These are phyloP conservation scores for Lactarius sanguifluus DNA, from an alignment of 768 basidiomycete genomes.

Conservation along the genomic window DNA sequence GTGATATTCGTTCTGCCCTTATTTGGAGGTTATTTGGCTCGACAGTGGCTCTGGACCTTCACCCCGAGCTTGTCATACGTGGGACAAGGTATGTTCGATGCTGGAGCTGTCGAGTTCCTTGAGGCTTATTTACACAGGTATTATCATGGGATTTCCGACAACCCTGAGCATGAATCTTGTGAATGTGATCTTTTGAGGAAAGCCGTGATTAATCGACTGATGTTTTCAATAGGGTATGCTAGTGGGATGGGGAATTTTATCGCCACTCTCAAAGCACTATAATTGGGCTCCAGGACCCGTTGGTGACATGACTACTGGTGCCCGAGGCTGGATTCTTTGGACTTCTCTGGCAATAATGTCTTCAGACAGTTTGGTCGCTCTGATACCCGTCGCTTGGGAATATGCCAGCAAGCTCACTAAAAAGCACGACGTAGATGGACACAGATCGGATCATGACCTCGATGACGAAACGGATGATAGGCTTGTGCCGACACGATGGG, in stretches of 20 bases:
- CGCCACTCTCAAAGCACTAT: slow-evolving; percentile 73
- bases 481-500: slow-evolving; percentile 81
- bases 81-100: slow-evolving; percentile 65
- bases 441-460: slow-evolving; percentile 45
- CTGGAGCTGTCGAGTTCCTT: background rate
- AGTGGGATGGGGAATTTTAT: slow-evolving; percentile 94
- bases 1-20: slow-evolving; percentile 83
- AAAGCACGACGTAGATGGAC: slow-evolving; percentile 23
- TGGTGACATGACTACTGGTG: slow-evolving; percentile 79
- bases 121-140: slow-evolving; percentile 48
- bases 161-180: slow-evolving; percentile 92
- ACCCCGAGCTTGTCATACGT: slow-evolving; percentile 90
- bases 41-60: slow-evolving; percentile 91
- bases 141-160: slow-evolving; percentile 97
- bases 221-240: slow-evolving; percentile 73
- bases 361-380: slow-evolving; percentile 83
- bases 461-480: slow-evolving; percentile 78
- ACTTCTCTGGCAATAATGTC: slow-evolving; percentile 94
- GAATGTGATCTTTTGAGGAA: slow-evolving; percentile 30
- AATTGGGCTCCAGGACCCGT: slow-evolving; percentile 97
- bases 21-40: slow-evolving; percentile 80
- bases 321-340: slow-evolving; percentile 99
- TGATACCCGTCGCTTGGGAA: slow-evolving; percentile 70
- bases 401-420: slow-evolving; percentile 41
- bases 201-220: slow-evolving; percentile 17